A percentile compares a stretch with the other conserved stretches of the same genome.
These are phyloP conservation scores for Leavenworthia alabamica DNA, from an alignment of 345 rosid genomes.

Conservation along the genomic window DNA sequence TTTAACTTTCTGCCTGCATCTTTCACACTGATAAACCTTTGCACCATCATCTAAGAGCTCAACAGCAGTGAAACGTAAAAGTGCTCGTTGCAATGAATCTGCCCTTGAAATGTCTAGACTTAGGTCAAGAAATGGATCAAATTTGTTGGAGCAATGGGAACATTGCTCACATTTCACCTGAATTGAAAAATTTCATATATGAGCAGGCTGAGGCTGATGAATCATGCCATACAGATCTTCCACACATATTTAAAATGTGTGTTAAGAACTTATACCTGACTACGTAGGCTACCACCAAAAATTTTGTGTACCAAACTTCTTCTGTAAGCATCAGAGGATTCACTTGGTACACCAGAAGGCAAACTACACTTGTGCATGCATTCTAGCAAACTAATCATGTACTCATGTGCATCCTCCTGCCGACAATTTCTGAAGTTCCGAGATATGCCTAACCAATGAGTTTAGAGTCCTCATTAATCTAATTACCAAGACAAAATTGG, in stretches of 20 bases:
- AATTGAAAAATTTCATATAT: not conserved
- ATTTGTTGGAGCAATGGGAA: constrained; percentile 65
- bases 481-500: no score
- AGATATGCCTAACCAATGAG: no score
- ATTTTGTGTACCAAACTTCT: constrained; percentile 92
- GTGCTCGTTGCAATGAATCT: constrained; percentile 65
- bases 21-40: constrained; percentile 81
- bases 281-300: constrained; percentile 91
- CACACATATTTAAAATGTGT: not conserved
- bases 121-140: constrained; percentile 83
- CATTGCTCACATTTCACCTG: constrained; percentile 87
- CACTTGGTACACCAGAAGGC: constrained; percentile 86
- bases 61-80: constrained; percentile 64
- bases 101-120: constrained; percentile 86
- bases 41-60: constrained; percentile 86
- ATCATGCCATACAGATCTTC: not conserved
- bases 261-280: constrained; percentile 55
- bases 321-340: constrained; percentile 84
- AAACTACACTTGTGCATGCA: constrained; percentile 94
- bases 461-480: no score
- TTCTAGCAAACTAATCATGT: no score
- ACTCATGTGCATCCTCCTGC: no score
- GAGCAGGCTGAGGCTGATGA: not conserved
- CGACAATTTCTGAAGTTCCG: no score
- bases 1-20: constrained; percentile 80